Conservation (phyloP, 495 filamentous ascomycete species). For the Zalerion maritima region DNA sequence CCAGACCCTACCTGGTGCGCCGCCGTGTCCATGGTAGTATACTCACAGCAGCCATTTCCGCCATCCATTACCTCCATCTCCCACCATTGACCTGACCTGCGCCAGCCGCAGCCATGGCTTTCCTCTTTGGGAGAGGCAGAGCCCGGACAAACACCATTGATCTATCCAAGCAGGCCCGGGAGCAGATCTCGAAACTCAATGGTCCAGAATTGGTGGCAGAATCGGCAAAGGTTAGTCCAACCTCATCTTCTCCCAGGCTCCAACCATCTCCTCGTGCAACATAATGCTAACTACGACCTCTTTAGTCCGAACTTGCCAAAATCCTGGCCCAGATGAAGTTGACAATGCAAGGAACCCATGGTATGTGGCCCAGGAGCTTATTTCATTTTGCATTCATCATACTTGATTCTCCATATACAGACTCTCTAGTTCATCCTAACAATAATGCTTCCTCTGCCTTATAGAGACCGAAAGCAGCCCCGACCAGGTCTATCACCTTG, state of each 20-base stretch:
- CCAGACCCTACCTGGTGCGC: too few species aligned
- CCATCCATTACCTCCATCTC: background rate
- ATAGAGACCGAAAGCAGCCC: conserved; percentile 73
- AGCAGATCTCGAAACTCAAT: conserved; percentile 39
- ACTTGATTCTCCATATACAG: too few species aligned
- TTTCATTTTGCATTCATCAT: too few species aligned
- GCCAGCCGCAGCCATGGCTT: conserved; percentile 50
- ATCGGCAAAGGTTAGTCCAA: conserved; percentile 33
- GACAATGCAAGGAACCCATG: conserved; percentile 69
- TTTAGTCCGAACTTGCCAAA: conserved; percentile 45
- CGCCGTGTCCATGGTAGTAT: too few species aligned
- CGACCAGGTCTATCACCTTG: conserved; percentile 68
- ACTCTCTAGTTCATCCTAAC: too few species aligned
- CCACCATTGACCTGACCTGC: conserved; percentile 2
- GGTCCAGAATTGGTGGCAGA: conserved; percentile 32
- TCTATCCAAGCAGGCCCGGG: conserved; percentile 37
- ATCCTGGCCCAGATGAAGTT: conserved; percentile 71
- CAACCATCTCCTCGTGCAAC: background rate
- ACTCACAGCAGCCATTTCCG: too few species aligned
- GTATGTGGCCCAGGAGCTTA: conserved; percentile 35
- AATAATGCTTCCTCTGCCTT: too few species aligned
- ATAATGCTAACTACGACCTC: conserved; percentile 2
- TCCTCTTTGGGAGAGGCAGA: conserved; percentile 70
- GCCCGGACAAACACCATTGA: conserved; percentile 38
- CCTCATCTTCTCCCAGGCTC: background rate